Percentiles rank a stretch among this genome's conserved stretches.
These are phyloP conservation scores for Ophiocordyceps camponoti-floridani DNA, from an alignment of 2,329 filamentous ascomycete species.

Conservation along the genomic window DNA sequence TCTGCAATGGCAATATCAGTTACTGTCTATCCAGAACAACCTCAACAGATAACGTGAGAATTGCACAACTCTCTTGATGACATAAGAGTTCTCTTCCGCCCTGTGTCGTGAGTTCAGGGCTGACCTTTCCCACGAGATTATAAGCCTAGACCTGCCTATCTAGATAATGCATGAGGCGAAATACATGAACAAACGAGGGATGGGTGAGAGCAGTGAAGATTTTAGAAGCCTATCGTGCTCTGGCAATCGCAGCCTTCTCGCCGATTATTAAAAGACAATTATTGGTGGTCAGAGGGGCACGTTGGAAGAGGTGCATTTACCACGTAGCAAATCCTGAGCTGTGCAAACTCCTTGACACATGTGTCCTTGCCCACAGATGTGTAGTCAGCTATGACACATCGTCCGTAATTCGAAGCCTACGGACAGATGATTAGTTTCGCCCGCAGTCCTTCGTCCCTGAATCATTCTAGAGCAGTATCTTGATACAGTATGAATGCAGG, in stretches of 20 bases:
- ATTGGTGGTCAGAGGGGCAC: background rate
- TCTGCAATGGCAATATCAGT: background rate
- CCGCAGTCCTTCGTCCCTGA: background rate
- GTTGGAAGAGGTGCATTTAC: slow-evolving; percentile 28
- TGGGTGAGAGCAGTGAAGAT: too few relatives aligned
- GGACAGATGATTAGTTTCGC: background rate
- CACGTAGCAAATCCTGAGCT: slow-evolving; percentile 71
- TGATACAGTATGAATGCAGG: background rate
- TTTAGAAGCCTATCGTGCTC: too few relatives aligned
- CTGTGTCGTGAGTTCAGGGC: too few relatives aligned
- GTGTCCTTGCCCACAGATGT: slow-evolving; percentile 82
- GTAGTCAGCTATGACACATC: slow-evolving; percentile 81
- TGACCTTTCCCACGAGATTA: too few relatives aligned
- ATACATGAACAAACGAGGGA: too few relatives aligned
- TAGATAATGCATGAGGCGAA: too few relatives aligned
- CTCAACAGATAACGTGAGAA: too few relatives aligned
- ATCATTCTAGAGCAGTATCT: background rate
- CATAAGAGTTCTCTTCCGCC: too few relatives aligned
- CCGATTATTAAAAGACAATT: background rate
- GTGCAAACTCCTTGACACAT: slow-evolving; percentile 71
- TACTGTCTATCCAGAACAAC: too few relatives aligned
- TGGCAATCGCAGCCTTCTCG: background rate
- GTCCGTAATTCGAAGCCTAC: slow-evolving; percentile 72
- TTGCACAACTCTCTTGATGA: too few relatives aligned
- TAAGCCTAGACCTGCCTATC: too few relatives aligned